A percentile compares a stretch with the other conserved stretches of the same genome.
phyloP scores from a whole-genome alignment of 495 filamentous ascomycete species.

The Aspergillus kassunensis region DNA sequence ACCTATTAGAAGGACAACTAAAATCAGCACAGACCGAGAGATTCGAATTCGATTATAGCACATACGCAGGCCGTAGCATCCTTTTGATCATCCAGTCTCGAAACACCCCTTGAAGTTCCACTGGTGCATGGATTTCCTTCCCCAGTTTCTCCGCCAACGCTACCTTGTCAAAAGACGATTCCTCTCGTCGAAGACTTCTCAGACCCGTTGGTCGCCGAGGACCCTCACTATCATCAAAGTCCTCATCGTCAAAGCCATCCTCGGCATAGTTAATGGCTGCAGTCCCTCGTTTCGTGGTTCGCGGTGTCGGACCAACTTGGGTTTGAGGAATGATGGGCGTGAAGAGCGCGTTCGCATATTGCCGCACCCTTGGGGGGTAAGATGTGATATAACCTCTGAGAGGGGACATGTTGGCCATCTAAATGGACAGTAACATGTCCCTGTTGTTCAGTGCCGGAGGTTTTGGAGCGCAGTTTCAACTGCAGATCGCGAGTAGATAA shows the following conservation, averaged over 20 bases:
- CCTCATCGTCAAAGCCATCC: conserved; percentile 89
- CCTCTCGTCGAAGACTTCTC: conserved; percentile 77
- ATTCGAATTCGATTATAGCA: conserved; percentile 4
- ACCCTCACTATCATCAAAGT: conserved; percentile 83
- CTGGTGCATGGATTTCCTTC: conserved; percentile 75
- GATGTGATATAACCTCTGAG: conserved; percentile 87
- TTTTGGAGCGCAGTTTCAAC: conserved; percentile 3
- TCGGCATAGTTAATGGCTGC: conserved; percentile 97
- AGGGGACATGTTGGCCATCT: conserved; percentile 51
- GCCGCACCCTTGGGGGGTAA: conserved; percentile 86
- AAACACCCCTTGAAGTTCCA: conserved; percentile 85
- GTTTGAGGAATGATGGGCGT: conserved; percentile 75
- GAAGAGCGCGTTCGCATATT: conserved; percentile 88
- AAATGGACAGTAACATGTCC: conserved; percentile 40
- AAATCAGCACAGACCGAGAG: conserved; percentile 15
- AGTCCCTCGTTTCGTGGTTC: conserved; percentile 95
- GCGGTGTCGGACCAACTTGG: conserved; percentile 61
- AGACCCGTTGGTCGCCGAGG: conserved; percentile 78
- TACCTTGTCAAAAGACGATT: conserved; percentile 57
- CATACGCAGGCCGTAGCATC: conserved; percentile 51
- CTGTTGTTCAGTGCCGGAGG: conserved; percentile 19
- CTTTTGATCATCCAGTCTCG: conserved; percentile 91
- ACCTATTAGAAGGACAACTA: conserved; percentile 22
- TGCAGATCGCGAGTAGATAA: conserved; percentile 7
- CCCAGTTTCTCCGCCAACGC: conserved; percentile 70